Evolutionary conservation across 2,329 filamentous ascomycete species (phyloP), one percentile per base, ranked within the genome.

Genomic region (Myriosclerotinia curreyana): DNA sequence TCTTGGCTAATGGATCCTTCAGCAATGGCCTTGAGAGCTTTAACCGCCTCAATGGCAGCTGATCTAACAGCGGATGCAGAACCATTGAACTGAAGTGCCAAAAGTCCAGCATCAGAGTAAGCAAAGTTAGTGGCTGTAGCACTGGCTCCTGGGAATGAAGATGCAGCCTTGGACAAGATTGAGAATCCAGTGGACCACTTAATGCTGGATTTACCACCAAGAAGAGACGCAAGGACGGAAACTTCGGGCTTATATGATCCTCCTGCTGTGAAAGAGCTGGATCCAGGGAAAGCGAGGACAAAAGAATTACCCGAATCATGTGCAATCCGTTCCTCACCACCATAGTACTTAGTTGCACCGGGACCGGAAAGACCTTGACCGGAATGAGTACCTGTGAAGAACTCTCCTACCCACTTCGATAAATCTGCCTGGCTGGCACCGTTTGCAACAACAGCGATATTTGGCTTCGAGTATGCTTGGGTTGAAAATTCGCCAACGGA

Each of bases 171-270:
- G 75, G 90, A 84, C 66, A 99, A 86, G 67, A 97, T 83, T 66
- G 91, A 94, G 84, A 96, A 98, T 72, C 95, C 95, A 68, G 91
- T 81, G 60, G 91, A 88, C 94, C 94, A 99, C 83, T 98, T 99
- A 82, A 98, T 92, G 78, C 82, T 89, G 62, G 92, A 90, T 78
- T 96, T 81, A 67, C 94, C 95, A 75, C 95, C 95, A 60, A 99
- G 89, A 25, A 99, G 87, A 69, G 92, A 87, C 65, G 90, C 86
- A 64, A 99, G 87, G 68, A 99, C 92, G 68, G 89, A 85, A 69
- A 92, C 85, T 79, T 97, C 93, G 64, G 95, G 91, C 83, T 96
- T 96, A 83, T 91, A 92, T 73, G 86, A 86, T 69, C 83, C 82
- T 71, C 83, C 83, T 56, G 81, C 76, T 48, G 86, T 87, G 73